These are phyloP conservation scores for Scheffersomyces coipomensis DNA, from an alignment of 805 yeast genomes.

Conservation along the genomic window DNA sequence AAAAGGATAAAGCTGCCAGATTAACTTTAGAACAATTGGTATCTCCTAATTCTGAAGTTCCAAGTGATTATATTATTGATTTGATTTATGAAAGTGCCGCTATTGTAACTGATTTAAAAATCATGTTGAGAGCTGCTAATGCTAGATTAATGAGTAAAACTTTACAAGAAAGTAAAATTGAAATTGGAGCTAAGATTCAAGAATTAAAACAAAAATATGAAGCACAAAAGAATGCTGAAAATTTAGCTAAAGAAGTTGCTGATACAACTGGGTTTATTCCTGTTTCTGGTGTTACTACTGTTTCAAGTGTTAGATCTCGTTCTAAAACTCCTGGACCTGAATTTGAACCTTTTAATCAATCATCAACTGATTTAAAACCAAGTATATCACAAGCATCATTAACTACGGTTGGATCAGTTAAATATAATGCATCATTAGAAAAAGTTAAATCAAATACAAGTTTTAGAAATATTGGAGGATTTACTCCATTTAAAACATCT, in stretches of 20 bases:
- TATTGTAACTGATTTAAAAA: constrained; percentile 59
- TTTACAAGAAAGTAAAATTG: constrained; percentile 28
- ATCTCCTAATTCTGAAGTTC: constrained; percentile 53
- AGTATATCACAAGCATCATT: constrained; percentile 9
- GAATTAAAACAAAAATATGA: constrained; percentile 16
- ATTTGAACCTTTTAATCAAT: not conserved
- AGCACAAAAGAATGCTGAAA: constrained; percentile 7
- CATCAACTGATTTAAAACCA: constrained; percentile 4
- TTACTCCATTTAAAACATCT: constrained; percentile 29
- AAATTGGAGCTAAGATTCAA: constrained; percentile 23
- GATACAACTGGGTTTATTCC: not conserved
- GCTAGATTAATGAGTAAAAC: constrained; percentile 49
- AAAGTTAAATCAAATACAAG: constrained; percentile 10
- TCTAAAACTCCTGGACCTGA: not conserved
- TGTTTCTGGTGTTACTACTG: too few species aligned
- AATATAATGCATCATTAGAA: constrained; percentile 5
- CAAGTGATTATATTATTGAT: constrained; percentile 55
- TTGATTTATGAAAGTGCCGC: constrained; percentile 62
- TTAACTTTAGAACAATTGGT: constrained; percentile 59
- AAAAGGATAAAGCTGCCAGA: constrained; percentile 12
- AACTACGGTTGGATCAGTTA: constrained; percentile 1
- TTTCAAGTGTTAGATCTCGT: not conserved
- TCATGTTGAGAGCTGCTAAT: constrained; percentile 57
- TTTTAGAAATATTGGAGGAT: constrained; percentile 21
- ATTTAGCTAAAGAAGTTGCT: not conserved